Evolutionary conservation across 139 green algal genomes (phyloP).

Genomic region (Chlamydomonas schloesseri): DNA sequence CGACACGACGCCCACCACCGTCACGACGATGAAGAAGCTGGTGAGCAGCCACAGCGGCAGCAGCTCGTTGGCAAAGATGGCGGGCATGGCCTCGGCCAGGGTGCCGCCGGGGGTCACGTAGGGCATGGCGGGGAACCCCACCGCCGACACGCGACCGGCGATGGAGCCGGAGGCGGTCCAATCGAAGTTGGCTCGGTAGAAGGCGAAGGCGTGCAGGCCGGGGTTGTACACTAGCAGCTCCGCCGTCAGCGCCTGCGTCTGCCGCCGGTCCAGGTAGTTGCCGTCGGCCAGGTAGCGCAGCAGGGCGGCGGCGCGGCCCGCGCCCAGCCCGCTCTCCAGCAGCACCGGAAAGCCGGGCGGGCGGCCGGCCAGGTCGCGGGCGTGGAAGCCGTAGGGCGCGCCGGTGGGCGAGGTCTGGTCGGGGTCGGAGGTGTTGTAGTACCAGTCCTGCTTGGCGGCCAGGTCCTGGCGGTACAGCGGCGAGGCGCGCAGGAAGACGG

Average conservation of each 20-base stretch:
- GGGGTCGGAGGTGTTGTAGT: slow-evolving; percentile 54
- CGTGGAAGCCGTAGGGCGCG: slow-evolving; percentile 51
- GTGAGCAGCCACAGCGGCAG: slow-evolving; percentile 40
- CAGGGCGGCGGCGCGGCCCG: background rate
- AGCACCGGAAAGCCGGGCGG: slow-evolving; percentile 58
- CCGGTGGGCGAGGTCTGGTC: slow-evolving; percentile 29
- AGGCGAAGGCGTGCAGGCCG: slow-evolving; percentile 3
- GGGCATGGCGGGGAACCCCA: slow-evolving; percentile 43
- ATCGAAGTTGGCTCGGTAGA: slow-evolving; percentile 6
- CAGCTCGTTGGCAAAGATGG: slow-evolving; percentile 28
- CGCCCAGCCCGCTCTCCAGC: slow-evolving; percentile 35
- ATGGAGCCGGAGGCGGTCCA: slow-evolving; percentile 11
- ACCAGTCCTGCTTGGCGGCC: slow-evolving; percentile 9
- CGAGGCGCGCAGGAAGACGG: slow-evolving; percentile 49
- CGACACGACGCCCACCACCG: background rate
- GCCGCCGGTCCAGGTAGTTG: slow-evolving; percentile 62
- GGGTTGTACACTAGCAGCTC: slow-evolving; percentile 47
- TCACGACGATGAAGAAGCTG: slow-evolving; percentile 1
- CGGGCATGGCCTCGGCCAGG: background rate
- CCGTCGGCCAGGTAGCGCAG: slow-evolving; percentile 53
- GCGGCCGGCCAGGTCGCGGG: slow-evolving; percentile 26
- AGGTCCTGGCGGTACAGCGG: slow-evolving; percentile 49
- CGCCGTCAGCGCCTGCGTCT: slow-evolving; percentile 3
- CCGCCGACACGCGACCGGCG: background rate
- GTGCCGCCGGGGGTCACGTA: background rate